These are phyloP conservation scores for Trichoderma atrobrunneum DNA, from an alignment of 2,329 filamentous ascomycete species.

Conservation along the genomic window DNA sequence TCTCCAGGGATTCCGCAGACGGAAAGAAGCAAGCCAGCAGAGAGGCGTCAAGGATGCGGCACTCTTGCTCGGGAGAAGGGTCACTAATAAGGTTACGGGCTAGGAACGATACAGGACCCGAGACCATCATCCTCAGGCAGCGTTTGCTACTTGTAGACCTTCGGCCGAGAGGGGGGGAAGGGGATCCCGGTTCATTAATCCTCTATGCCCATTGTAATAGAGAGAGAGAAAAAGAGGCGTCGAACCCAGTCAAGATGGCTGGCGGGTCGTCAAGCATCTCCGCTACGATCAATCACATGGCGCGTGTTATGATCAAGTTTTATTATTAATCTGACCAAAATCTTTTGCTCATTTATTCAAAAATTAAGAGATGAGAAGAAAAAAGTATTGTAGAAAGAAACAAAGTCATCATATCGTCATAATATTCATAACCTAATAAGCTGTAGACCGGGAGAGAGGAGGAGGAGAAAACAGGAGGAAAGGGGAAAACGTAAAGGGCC, in stretches of 20 bases:
- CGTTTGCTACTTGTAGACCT: not conserved
- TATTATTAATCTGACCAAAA: not conserved
- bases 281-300: not conserved
- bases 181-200: not conserved
- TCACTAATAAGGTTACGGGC: not conserved
- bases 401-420: constrained; percentile 10
- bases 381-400: not conserved
- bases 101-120: not conserved
- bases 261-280: not conserved
- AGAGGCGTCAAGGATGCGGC: not conserved
- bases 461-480: constrained; percentile 31
- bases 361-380: not conserved
- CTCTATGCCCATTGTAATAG: not conserved
- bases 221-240: not conserved
- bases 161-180: not conserved
- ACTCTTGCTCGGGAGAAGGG: not conserved
- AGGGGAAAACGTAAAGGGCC: constrained; percentile 25
- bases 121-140: not conserved
- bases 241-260: not conserved
- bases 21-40: no score
- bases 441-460: constrained; percentile 31
- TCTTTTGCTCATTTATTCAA: not conserved
- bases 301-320: not conserved
- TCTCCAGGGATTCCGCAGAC: not conserved
- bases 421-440: constrained; percentile 24